Conservation (phyloP, 2,329 filamentous ascomycete genomes). For the Grosmannia penicillata region DNA sequence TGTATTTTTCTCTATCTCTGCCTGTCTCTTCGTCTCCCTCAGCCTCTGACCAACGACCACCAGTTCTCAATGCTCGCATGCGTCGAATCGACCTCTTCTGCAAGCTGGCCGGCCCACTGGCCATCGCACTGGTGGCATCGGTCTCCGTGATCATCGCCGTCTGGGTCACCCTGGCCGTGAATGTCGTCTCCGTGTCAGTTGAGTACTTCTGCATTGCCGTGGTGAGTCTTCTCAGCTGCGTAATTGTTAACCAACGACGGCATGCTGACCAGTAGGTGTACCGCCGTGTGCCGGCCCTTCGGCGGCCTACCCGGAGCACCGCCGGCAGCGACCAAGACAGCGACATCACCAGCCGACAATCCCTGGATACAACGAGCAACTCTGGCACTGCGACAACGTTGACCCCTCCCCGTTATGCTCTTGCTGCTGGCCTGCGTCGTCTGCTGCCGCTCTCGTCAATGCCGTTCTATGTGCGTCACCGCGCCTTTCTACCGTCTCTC, state of each 20-base stretch:
- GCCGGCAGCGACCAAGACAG: neutral
- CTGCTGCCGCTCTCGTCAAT: conserved; percentile 15
- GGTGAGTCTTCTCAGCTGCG: conserved; percentile 11
- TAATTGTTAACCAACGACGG: too few species aligned
- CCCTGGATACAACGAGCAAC: neutral
- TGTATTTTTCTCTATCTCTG: too few species aligned
- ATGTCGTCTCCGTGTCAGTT: conserved; percentile 25
- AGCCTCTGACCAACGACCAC: neutral
- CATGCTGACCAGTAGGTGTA: conserved; percentile 12
- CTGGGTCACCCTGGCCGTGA: conserved; percentile 30
- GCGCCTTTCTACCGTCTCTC: conserved; percentile 45
- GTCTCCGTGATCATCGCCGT: conserved; percentile 31
- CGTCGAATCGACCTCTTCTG: conserved; percentile 43
- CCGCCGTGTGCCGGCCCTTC: conserved; percentile 10
- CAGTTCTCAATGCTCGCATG: conserved; percentile 36
- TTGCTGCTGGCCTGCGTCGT: conserved; percentile 4
- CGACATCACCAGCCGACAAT: neutral
- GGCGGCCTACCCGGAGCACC: neutral
- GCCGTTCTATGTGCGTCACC: conserved; percentile 34
- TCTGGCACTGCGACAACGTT: neutral
- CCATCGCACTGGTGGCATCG: conserved; percentile 31
- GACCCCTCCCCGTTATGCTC: neutral
- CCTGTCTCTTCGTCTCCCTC: neutral
- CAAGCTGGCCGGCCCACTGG: conserved; percentile 38
- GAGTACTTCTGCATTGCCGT: conserved; percentile 32